Evolutionary conservation across 75 land plant species (phyloP).

Genomic region (Isoetes taiwanensis): DNA sequence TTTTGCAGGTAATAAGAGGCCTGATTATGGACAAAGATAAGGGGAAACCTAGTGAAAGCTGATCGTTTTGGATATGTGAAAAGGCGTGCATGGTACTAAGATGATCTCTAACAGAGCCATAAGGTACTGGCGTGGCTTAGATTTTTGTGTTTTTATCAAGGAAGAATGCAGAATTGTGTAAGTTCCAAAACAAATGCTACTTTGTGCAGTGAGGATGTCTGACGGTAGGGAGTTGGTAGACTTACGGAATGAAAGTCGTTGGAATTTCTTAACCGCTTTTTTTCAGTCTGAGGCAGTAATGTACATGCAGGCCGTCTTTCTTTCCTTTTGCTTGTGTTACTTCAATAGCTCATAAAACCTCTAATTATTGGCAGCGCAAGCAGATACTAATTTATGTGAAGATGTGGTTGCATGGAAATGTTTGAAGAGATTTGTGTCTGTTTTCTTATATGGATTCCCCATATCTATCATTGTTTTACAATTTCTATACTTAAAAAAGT

Average conservation of each 20-base stretch:
- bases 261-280: constrained; percentile 92
- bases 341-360: too few relatives aligned
- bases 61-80: constrained; percentile 98
- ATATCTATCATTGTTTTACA: too few relatives aligned
- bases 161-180: not conserved
- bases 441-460: too few relatives aligned
- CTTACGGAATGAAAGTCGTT: constrained; percentile 74
- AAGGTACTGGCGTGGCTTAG: constrained; percentile 32
- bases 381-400: too few relatives aligned
- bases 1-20: constrained; percentile 79
- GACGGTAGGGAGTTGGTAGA: constrained; percentile 97
- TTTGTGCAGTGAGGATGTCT: constrained; percentile 73
- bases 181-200: not conserved
- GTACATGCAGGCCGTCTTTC: constrained; percentile 71
- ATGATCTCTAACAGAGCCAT: constrained; percentile 80
- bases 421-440: too few relatives aligned
- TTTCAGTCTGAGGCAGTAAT: constrained; percentile 93
- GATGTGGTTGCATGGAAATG: too few relatives aligned
- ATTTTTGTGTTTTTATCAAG: not conserved
- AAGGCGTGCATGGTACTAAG: constrained; percentile 90
- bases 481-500: too few relatives aligned
- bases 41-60: constrained; percentile 92
- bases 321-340: too few relatives aligned
- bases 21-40: constrained; percentile 91
- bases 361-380: too few relatives aligned